Percentiles rank a stretch among this genome's conserved stretches.
Evolutionary conservation across 345 rosid genomes (phyloP).

Genomic region (Eucalyptus viminalis): DNA sequence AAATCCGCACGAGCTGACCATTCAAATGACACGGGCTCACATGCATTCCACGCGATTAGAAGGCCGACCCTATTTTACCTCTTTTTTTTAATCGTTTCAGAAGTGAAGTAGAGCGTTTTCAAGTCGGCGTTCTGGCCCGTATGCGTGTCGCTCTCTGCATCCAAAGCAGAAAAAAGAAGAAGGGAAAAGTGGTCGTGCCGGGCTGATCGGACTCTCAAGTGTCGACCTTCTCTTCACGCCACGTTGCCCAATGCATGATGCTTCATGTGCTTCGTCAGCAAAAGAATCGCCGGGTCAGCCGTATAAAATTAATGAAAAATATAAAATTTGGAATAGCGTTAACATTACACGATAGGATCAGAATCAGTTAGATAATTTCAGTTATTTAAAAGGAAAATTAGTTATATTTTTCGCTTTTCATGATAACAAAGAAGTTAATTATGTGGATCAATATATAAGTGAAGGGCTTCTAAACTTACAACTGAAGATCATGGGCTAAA

Average conservation of each 20-base stretch:
- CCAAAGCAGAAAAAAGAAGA: neutral
- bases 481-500: too few relatives aligned
- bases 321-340: neutral
- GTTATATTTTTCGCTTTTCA: accelerated
- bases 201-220: neutral
- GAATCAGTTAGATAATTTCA: neutral
- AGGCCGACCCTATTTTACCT: too few relatives aligned
- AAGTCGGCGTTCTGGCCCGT: neutral
- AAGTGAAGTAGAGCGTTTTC: neutral
- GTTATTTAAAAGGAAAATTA: neutral
- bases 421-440: too few relatives aligned
- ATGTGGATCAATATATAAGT: too few relatives aligned
- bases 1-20: neutral
- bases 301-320: neutral
- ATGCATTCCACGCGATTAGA: neutral
- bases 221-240: neutral
- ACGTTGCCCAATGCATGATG: neutral
- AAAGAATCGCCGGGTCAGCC: neutral
- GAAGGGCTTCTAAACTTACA: too few relatives aligned
- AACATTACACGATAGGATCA: neutral
- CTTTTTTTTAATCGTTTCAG: neutral
- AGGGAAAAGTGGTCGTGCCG: neutral
- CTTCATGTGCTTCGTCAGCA: neutral
- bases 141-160: neutral
- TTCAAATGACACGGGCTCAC: neutral